Evolutionary conservation across 768 basidiomycete species (phyloP), one percentile per base, ranked within the genome.

Genomic region (Daedaleopsis sinensis): DNA sequence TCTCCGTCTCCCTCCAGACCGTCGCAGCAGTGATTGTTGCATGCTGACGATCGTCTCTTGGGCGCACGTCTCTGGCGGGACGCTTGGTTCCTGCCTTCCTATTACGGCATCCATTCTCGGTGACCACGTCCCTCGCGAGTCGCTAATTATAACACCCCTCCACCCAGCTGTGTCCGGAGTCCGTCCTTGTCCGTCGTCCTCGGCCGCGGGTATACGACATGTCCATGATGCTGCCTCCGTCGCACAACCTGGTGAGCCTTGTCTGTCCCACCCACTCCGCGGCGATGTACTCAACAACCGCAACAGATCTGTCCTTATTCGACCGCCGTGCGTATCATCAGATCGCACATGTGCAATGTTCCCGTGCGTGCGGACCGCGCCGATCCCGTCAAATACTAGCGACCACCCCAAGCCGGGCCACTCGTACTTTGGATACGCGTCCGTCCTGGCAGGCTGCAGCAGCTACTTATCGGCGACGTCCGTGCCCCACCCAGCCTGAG

Each of bases 41-140:
- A 23, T 10, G 51, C 32, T 36, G 51, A 27, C 18, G 16, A 48
- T 42, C 13, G 5, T 49, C 47, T 49, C 47, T 11, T 7, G 27
- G 27, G 23, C 15, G 11, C 23, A 10, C 46, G 23, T 35, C 32
- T 10, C 37, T 18, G 6, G 19, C 16, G 21, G n/a, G 11, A 23
- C 51, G 51, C 51, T 52, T 52, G 51, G 51, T 52, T 52, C 51
- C 32, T 52, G 32, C 51, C 21, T 52, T 18, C 51, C 51, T n/a
- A n/a, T 36, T 38, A 10, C n/a, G 51, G 32, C 27, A 38, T 10
- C 32, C 32, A n/a, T 7, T 37, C 51, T 38, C 51, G 51, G 35
- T 36, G 35, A 24, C 23, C 27, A 24, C 18, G 49, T n/a, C 49
- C 51, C 51, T 52, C 51, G 35, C 35, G 21, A 19, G 16, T 52